Base-by-base conservation (phyloP, 2,329 filamentous ascomycete species). In the Stylonectria norvegica region DNA sequence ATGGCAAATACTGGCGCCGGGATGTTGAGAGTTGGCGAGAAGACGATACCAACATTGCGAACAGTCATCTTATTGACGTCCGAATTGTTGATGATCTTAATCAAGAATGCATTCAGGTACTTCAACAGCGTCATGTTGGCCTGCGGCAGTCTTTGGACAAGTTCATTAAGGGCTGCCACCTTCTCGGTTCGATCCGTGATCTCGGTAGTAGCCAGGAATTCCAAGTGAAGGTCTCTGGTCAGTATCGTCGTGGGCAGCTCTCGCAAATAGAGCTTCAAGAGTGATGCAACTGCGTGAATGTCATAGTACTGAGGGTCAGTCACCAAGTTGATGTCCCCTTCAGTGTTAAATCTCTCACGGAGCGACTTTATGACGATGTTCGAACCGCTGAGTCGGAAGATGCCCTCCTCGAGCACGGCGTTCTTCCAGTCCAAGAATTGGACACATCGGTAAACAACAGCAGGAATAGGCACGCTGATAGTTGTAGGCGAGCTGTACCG, bases 51-150 rank as follows among this genome's bases (percentile, higher is more conserved):
- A 39, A 98, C 88, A 59, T 98, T 98, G 51, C 91, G 83, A 38
- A 96, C 87, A 9, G 87, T 96, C 93, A 98, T 98, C 73, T 96
- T 97, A 71, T 98, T 98, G 47, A 85, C 73, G 54, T 87, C 83
- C 5, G 89, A 75, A 55, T 96, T 89, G 64, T 93, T 89, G 59
- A 96, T 89, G 55, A 98, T 91, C 57, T 86, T 85, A 59, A 95
- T 88, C 55, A 98, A 68, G 67, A 95, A 96, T 4, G 86, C 81
- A 34, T 91, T 87, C 40, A 98, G 71, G 48, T 94, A 89, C 56
- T 85, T 83, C 27, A 98, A 73, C 30, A 98, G 71, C 3, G 86
- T 83, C 33, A 83, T 79, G 49, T 98, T 98, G 23, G 85, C 80
- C 45, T 77, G 73, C 1, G 93, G 93, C 20, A 98, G 75, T 50